A percentile compares a stretch with the other conserved stretches of the same genome.
These are phyloP conservation scores for Podosphaera fusca DNA, from an alignment of 2,329 filamentous ascomycete species.

Conservation along the genomic window DNA sequence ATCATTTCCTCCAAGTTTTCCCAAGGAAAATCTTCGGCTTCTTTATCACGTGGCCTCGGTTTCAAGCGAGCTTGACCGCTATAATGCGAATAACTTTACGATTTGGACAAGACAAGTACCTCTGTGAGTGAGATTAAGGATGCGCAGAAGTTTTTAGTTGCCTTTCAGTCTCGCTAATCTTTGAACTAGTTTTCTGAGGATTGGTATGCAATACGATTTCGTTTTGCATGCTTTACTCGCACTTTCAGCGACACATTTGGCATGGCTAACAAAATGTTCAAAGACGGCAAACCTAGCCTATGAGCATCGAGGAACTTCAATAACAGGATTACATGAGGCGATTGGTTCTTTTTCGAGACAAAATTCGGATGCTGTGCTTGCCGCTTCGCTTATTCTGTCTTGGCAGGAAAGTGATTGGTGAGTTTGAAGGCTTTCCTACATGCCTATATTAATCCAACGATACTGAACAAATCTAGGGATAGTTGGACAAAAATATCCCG, in stretches of 20 bases:
- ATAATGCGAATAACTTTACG: constrained; percentile 63
- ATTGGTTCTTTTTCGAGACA: constrained; percentile 65
- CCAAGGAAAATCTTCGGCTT: constrained; percentile 58
- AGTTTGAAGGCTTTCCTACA: constrained; percentile 17
- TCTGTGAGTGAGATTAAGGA: constrained; percentile 36
- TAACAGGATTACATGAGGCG: constrained; percentile 72
- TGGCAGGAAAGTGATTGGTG: constrained; percentile 96
- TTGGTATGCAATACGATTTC: constrained; percentile 61
- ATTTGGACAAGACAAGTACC: constrained; percentile 86
- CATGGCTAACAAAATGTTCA: constrained; percentile 67
- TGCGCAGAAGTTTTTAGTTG: background rate
- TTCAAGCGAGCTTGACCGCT: constrained; percentile 56
- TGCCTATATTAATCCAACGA: constrained; percentile 4
- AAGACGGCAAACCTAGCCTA: constrained; percentile 75
- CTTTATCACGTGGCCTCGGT: constrained; percentile 79
- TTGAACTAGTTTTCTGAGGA: constrained; percentile 44
- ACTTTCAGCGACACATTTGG: constrained; percentile 84
- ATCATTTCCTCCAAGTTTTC: constrained; percentile 48
- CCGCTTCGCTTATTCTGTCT: constrained; percentile 72
- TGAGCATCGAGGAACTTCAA: constrained; percentile 64
- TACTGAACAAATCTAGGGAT: constrained; percentile 31
- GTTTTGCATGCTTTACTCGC: constrained; percentile 87
- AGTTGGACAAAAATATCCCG: constrained; percentile 86
- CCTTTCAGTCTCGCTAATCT: background rate
- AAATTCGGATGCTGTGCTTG: constrained; percentile 77